Evolutionary conservation across 2,329 filamentous ascomycete genomes (phyloP).

Genomic region (Cercospora citrullina): DNA sequence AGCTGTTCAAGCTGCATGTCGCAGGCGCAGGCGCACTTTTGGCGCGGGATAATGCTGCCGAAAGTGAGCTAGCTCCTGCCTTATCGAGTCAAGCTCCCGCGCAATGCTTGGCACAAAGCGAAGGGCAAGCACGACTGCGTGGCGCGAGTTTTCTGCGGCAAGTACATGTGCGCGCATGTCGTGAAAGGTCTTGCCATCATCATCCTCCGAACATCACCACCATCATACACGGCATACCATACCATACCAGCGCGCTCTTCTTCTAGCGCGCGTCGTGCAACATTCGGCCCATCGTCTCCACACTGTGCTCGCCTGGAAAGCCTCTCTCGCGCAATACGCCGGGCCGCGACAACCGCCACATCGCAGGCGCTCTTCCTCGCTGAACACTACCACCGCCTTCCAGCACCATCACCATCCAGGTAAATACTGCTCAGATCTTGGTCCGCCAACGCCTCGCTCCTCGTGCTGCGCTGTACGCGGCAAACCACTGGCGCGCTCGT

Average conservation of each 20-base stretch:
- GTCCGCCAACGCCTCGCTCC: neutral
- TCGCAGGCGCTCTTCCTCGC: neutral
- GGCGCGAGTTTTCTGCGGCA: slow-evolving; percentile 1
- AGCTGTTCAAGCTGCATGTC: neutral
- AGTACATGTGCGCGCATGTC: neutral
- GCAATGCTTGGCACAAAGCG: slow-evolving; percentile 1
- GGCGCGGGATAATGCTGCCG: neutral
- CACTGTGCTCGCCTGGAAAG: neutral
- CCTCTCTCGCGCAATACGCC: neutral
- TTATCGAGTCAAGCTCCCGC: neutral
- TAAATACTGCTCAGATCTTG: slow-evolving; percentile 7
- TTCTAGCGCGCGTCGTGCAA: neutral
- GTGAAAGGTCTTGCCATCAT: neutral
- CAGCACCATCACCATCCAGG: neutral
- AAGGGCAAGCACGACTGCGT: slow-evolving; percentile 3
- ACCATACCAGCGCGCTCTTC: neutral
- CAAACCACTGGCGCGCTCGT: neutral
- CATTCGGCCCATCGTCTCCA: neutral
- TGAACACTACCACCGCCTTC: neutral
- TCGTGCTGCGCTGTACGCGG: neutral
- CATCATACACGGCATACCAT: neutral
- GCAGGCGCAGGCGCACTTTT: neutral
- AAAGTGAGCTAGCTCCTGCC: neutral
- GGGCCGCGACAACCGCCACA: slow-evolving; percentile 4
- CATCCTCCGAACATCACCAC: neutral